Evolutionary conservation across 179 eudicot species (phyloP).

Genomic region (Heliamphora ciliata): DNA sequence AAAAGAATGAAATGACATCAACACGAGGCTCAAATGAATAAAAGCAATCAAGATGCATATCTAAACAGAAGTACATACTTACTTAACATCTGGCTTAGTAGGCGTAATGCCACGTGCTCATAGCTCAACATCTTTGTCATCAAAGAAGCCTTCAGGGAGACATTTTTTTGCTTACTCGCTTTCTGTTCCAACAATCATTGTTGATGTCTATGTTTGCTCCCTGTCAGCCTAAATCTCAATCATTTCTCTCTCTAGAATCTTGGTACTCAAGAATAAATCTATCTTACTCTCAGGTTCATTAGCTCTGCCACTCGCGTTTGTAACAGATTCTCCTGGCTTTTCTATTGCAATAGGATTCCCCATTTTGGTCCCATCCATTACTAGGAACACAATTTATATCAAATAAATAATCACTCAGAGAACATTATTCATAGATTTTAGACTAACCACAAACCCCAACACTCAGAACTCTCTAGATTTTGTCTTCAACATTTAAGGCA

Average conservation of each 20-base stretch:
- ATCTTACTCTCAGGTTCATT: slow-evolving; percentile 20
- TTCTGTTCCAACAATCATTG: slow-evolving; percentile 26
- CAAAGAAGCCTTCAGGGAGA: slow-evolving; percentile 89
- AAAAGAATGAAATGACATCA: slow-evolving; percentile 1
- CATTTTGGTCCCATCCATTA: slow-evolving; percentile 22
- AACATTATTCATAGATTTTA: background rate
- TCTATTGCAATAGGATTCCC: slow-evolving; percentile 22
- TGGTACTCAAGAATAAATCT: slow-evolving; percentile 27
- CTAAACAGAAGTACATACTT: slow-evolving; percentile 25
- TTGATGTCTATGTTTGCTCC: slow-evolving; percentile 21
- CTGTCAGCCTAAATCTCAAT: slow-evolving; percentile 24
- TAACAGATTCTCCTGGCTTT: slow-evolving; percentile 24
- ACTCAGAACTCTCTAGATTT: background rate
- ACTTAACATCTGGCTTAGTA: slow-evolving; percentile 79
- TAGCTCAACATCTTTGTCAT: slow-evolving; percentile 83
- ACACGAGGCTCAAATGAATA: background rate
- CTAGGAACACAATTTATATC: slow-evolving; percentile 23
- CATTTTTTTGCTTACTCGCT: slow-evolving; percentile 46
- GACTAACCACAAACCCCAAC: background rate
- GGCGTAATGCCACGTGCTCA: slow-evolving; percentile 93
- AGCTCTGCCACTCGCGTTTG: slow-evolving; percentile 29
- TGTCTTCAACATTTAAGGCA: background rate
- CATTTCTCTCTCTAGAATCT: slow-evolving; percentile 23
- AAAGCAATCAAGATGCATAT: background rate
- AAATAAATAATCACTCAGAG: slow-evolving; percentile 11